Evolutionary conservation across 2,329 filamentous ascomycete genomes (phyloP).

Genomic region (Tolypocladium amazonense): DNA sequence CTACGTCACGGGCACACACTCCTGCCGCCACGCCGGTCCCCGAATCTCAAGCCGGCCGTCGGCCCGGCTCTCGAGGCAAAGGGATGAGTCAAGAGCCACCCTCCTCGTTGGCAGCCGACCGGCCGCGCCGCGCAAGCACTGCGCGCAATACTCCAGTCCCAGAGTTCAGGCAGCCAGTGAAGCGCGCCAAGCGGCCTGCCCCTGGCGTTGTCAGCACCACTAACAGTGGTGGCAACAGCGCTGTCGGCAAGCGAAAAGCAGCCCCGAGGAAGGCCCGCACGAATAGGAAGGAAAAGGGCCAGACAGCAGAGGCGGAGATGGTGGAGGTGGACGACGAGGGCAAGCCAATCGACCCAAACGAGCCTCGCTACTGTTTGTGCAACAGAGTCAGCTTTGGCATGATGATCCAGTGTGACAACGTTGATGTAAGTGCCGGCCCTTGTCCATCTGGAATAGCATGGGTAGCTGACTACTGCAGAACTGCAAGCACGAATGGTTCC

Average conservation of each 20-base stretch:
- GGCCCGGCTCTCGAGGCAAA: conserved; percentile 43
- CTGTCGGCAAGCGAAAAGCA: conserved; percentile 61
- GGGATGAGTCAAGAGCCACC: conserved; percentile 40
- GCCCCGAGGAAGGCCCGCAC: conserved; percentile 54
- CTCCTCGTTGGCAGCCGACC: conserved; percentile 37
- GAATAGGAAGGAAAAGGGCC: conserved; percentile 36
- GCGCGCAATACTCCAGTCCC: conserved; percentile 47
- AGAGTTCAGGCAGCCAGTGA: conserved; percentile 30
- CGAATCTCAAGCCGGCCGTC: conserved; percentile 26
- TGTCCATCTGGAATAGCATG: not conserved
- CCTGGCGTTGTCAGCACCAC: conserved; percentile 60
- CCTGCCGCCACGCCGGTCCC: conserved; percentile 19
- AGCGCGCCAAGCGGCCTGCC: conserved; percentile 58
- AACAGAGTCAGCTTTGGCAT: conserved; percentile 70
- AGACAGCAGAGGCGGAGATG: conserved; percentile 29
- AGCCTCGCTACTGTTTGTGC: conserved; percentile 68
- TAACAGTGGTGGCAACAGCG: conserved; percentile 50
- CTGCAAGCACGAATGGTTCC: conserved; percentile 80
- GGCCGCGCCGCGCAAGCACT: conserved; percentile 45
- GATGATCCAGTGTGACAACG: conserved; percentile 77
- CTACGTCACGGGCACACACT: conserved; percentile 22
- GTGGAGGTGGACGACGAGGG: conserved; percentile 59
- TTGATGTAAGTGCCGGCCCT: conserved; percentile 46
- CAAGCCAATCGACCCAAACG: conserved; percentile 62
- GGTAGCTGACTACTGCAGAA: conserved; percentile 25